These are phyloP conservation scores for Teratosphaeria epicoccoides DNA, from an alignment of 2,329 filamentous ascomycete genomes.

Conservation along the genomic window DNA sequence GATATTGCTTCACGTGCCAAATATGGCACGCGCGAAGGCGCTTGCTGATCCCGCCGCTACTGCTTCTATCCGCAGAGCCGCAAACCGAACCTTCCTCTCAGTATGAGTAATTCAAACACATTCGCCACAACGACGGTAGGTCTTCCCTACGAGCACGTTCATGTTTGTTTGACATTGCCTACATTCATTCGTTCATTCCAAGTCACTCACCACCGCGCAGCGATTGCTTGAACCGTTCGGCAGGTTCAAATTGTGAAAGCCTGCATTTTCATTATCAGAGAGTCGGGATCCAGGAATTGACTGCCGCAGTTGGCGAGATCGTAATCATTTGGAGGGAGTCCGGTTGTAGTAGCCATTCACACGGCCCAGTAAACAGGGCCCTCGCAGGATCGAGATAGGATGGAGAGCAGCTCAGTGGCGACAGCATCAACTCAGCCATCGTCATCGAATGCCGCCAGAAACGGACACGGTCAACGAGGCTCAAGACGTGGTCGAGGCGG, in stretches of 20 bases:
- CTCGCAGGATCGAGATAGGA: no score
- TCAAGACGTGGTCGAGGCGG: conserved; percentile 20
- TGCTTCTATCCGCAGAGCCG: conserved; percentile 1
- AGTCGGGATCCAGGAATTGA: neutral
- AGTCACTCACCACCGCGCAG: neutral
- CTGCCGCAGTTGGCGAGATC: neutral
- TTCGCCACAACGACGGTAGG: conserved; percentile 6
- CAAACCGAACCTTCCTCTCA: neutral
- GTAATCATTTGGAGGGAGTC: neutral
- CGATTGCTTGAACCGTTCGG: neutral
- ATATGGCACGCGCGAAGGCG: no score
- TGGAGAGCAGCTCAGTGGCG: neutral
- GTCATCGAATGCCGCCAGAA: conserved; percentile 1
- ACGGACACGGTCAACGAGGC: conserved; percentile 8
- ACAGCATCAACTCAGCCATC: neutral
- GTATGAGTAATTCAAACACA: conserved; percentile 2
- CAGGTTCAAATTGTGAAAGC: conserved; percentile 7
- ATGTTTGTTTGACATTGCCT: conserved; percentile 2
- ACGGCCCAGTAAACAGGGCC: no score
- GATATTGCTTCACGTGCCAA: neutral
- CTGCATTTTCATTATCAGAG: conserved; percentile 2
- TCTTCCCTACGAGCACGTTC: neutral
- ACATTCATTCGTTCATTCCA: conserved; percentile 5
- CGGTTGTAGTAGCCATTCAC: neutral
- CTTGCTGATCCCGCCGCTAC: conserved; percentile 2